These are phyloP conservation scores for Polytrichum commune DNA, from an alignment of 225 moss, liverwort and hornwort genomes.

Conservation along the genomic window DNA sequence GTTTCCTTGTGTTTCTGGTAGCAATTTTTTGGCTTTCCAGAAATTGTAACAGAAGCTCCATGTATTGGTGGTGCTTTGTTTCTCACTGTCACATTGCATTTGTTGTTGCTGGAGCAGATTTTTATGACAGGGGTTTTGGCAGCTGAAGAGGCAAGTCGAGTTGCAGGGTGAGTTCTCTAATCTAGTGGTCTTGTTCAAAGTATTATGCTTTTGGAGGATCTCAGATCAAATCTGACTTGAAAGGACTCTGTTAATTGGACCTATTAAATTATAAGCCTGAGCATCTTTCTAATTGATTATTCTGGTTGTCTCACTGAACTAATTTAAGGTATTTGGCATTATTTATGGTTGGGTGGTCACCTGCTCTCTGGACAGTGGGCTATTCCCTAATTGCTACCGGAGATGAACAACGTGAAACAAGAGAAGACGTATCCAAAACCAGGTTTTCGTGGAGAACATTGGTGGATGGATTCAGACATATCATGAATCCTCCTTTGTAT, in stretches of 20 bases:
- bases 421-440: slow-evolving; percentile 14
- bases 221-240: too few species aligned
- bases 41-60: too few species aligned
- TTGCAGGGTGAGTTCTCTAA: slow-evolving; percentile 61
- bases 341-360: slow-evolving; percentile 93
- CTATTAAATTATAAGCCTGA: too few species aligned
- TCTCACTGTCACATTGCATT: too few species aligned
- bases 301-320: neutral
- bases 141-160: slow-evolving; percentile 72
- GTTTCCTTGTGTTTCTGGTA: too few species aligned
- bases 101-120: slow-evolving; percentile 39
- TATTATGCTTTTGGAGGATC: neutral
- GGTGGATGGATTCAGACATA: slow-evolving; percentile 32
- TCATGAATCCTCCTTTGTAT: slow-evolving; percentile 89
- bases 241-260: too few species aligned
- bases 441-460: slow-evolving; percentile 31
- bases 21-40: too few species aligned
- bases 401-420: slow-evolving; percentile 47
- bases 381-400: slow-evolving; percentile 69
- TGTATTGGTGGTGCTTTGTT: too few species aligned
- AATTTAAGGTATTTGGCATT: slow-evolving; percentile 77
- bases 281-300: too few species aligned
- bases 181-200: neutral
- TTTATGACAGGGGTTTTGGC: slow-evolving; percentile 74
- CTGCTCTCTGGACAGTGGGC: slow-evolving; percentile 82